Percentiles rank a stretch among this genome's conserved stretches.
Conservation (phyloP, 768 basidiomycete genomes). For the Coprinopsis strossmayeri region DNA sequence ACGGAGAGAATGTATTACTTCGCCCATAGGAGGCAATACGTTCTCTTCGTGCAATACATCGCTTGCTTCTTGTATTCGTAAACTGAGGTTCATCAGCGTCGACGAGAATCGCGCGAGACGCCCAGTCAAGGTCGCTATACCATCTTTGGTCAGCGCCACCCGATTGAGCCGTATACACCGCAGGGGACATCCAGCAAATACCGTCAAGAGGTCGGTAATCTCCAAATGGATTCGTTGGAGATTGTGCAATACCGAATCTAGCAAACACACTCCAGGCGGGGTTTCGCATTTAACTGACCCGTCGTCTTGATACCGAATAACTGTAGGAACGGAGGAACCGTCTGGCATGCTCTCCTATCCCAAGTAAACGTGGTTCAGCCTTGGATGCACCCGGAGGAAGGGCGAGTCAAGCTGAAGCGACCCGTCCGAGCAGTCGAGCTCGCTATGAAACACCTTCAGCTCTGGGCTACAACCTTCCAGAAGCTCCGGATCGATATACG, state of each 20-base stretch:
- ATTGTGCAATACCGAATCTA: not conserved
- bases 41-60: too few species aligned
- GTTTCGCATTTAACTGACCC: too few species aligned
- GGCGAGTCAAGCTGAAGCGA: not conserved
- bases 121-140: not conserved
- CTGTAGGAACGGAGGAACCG: not conserved
- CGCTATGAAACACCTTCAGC: not conserved
- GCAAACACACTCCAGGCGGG: not conserved
- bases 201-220: not conserved
- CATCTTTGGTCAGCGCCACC: not conserved
- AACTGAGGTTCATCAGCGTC: not conserved
- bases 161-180: not conserved
- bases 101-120: not conserved
- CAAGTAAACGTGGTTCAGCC: not conserved
- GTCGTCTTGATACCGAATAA: too few species aligned
- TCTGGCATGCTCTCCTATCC: not conserved
- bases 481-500: not conserved
- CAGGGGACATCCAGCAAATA: not conserved
- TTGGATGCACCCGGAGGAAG: not conserved
- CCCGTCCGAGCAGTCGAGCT: not conserved
- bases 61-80: too few species aligned
- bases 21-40: too few species aligned
- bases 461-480: not conserved
- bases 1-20: too few species aligned
- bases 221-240: not conserved